Conservation (phyloP, 805 yeast genomes). For the Wickerhamiella shivajii region DNA sequence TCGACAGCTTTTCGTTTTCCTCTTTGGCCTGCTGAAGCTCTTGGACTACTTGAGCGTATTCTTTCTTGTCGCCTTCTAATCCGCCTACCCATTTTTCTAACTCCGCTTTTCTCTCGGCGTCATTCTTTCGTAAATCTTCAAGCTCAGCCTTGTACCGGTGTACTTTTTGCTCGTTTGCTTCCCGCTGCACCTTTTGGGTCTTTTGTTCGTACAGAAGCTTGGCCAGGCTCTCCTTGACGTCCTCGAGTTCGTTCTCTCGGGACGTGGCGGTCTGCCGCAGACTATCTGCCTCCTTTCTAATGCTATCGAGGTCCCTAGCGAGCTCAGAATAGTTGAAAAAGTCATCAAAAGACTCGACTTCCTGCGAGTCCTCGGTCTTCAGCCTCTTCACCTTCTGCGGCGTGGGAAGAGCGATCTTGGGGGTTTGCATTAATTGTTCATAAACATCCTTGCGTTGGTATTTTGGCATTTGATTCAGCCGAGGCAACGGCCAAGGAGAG, state of each 20-base stretch:
- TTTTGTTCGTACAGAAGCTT: neutral
- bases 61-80: constrained; percentile 21
- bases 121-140: constrained; percentile 28
- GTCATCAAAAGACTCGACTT: no score
- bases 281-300: constrained; percentile 1
- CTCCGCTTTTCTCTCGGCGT: constrained; percentile 28
- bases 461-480: constrained; percentile 44
- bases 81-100: constrained; percentile 16
- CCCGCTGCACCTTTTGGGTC: neutral
- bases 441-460: constrained; percentile 19
- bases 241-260: constrained; percentile 8
- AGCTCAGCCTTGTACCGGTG: constrained; percentile 21
- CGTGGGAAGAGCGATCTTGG: constrained; percentile 4
- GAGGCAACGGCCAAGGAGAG: constrained; percentile 65
- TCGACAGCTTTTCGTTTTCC: constrained; percentile 33
- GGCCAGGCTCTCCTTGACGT: neutral
- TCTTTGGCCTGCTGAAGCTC: constrained; percentile 4
- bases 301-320: no score
- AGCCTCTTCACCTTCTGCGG: constrained; percentile 11
- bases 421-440: constrained; percentile 14
- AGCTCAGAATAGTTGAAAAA: no score
- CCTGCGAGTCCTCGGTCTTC: constrained; percentile 8
- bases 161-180: constrained; percentile 16
- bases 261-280: constrained; percentile 3
- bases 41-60: constrained; percentile 8